Conservation (phyloP, 192 early-diverging fungal genomes). For the Coemansia sp. region DNA sequence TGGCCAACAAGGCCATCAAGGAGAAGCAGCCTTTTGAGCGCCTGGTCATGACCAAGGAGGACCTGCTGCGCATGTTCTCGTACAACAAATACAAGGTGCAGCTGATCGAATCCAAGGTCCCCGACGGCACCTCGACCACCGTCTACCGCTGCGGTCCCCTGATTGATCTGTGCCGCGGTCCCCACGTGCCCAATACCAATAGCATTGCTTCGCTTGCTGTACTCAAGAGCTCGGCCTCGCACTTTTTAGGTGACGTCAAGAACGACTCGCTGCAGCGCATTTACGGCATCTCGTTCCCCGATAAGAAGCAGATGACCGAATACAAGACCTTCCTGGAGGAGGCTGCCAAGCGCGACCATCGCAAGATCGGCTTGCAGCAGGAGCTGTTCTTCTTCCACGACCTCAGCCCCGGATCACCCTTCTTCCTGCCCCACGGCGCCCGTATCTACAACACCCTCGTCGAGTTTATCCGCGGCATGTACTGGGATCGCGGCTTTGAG, state of each 20-base stretch:
- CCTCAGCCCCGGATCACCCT: constrained; percentile 86
- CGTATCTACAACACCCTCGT: constrained; percentile 95
- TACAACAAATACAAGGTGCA: constrained; percentile 98
- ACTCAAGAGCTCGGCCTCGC: constrained; percentile 96
- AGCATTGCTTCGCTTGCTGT: constrained; percentile 90
- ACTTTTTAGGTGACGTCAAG: constrained; percentile 95
- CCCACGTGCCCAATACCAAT: constrained; percentile 93
- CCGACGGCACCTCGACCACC: constrained; percentile 89
- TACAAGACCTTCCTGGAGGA: constrained; percentile 95
- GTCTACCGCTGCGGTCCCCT: constrained; percentile 98
- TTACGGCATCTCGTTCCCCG: constrained; percentile 99
- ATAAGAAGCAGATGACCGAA: constrained; percentile 95
- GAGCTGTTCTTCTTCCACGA: constrained; percentile 99
- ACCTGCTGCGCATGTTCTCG: constrained; percentile 96
- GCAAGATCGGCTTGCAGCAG: constrained; percentile 95
- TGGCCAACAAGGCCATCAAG: constrained; percentile 82
- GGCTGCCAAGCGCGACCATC: constrained; percentile 94
- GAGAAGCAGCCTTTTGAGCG: constrained; percentile 97
- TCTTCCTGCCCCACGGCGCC: constrained; percentile 95
- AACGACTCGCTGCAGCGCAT: constrained; percentile 98
- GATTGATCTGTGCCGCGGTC: constrained; percentile 95
- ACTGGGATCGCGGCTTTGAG: constrained; percentile 88
- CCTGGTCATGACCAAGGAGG: constrained; percentile 79
- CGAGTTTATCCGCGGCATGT: constrained; percentile 84
- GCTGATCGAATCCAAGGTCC: constrained; percentile 87